Evolutionary conservation across 495 filamentous ascomycete species (phyloP).

Genomic region (Aspergillus ostianus): DNA sequence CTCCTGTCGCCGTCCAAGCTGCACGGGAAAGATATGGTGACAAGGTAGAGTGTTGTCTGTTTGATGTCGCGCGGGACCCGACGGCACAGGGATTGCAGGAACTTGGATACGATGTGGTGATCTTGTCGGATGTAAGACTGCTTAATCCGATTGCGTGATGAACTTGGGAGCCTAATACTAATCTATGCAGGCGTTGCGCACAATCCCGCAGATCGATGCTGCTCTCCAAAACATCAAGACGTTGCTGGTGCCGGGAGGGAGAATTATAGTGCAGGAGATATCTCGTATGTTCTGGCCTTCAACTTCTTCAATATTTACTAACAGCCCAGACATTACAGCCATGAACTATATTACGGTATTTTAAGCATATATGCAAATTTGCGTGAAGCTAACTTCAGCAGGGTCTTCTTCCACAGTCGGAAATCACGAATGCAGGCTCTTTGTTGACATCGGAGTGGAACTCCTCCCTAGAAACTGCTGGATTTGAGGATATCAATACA

Average conservation of each 20-base stretch:
- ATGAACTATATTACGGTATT: not conserved
- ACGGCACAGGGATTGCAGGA: not conserved
- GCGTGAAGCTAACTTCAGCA: not conserved
- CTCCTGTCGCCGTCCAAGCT: not conserved
- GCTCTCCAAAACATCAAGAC: not conserved
- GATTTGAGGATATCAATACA: not conserved
- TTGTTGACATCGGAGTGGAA: not conserved
- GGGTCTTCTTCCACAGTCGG: not conserved
- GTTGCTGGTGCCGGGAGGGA: not conserved
- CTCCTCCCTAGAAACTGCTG: not conserved
- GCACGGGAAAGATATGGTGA: not conserved
- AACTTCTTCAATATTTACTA: not conserved
- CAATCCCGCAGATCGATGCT: not conserved
- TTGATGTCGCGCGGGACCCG: not conserved
- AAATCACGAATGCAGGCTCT: not conserved
- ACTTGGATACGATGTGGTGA: not conserved
- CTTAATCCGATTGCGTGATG: no score
- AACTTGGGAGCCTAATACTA: not conserved
- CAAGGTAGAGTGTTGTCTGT: not conserved
- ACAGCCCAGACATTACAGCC: not conserved
- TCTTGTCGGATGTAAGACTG: not conserved
- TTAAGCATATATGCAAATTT: not conserved
- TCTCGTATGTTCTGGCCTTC: not conserved
- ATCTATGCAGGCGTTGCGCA: not conserved
- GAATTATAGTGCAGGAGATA: not conserved